A percentile compares a stretch with the other conserved stretches of the same genome.
Conservation (phyloP, 2,329 filamentous ascomycete genomes). For the Paracoccidioides lutzii region DNA sequence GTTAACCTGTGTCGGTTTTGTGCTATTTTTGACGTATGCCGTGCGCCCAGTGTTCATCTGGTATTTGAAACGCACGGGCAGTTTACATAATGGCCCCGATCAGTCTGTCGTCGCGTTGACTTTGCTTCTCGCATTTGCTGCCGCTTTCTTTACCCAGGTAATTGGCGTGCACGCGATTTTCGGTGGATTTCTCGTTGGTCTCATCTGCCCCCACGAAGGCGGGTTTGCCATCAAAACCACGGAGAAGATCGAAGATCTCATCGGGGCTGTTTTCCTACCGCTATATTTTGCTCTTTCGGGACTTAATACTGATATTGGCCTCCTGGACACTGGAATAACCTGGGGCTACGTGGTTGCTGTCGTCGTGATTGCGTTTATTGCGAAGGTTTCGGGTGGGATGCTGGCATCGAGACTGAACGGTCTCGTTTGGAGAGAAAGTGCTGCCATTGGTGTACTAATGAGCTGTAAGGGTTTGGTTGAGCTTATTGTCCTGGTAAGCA, state of each 20-base stretch:
- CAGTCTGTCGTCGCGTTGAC: constrained; percentile 76
- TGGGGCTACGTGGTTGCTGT: constrained; percentile 87
- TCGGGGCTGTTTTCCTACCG: constrained; percentile 70
- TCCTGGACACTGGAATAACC: constrained; percentile 65
- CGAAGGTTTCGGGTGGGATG: constrained; percentile 73
- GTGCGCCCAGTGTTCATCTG: constrained; percentile 65
- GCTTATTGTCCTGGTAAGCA: constrained; percentile 72
- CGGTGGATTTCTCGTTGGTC: constrained; percentile 74
- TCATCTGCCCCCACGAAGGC: constrained; percentile 54
- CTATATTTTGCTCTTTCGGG: constrained; percentile 91
- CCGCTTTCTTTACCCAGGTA: constrained; percentile 75
- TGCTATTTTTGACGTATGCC: constrained; percentile 58
- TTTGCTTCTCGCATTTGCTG: constrained; percentile 61
- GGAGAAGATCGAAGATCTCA: constrained; percentile 86
- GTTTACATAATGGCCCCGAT: constrained; percentile 74
- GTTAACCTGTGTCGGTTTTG: constrained; percentile 60
- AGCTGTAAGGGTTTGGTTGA: constrained; percentile 94
- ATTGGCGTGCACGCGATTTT: constrained; percentile 94
- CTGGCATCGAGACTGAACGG: constrained; percentile 63
- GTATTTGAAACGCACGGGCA: constrained; percentile 59
- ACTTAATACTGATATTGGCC: constrained; percentile 72
- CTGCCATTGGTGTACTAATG: constrained; percentile 83
- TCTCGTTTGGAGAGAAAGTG: constrained; percentile 78
- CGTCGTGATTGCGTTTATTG: constrained; percentile 65
- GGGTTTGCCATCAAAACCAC: constrained; percentile 76